Percentiles rank a stretch among this genome's conserved stretches.
Conservation (phyloP, 169 alveolate genomes). For the Eimeria nieschulzi region DNA sequence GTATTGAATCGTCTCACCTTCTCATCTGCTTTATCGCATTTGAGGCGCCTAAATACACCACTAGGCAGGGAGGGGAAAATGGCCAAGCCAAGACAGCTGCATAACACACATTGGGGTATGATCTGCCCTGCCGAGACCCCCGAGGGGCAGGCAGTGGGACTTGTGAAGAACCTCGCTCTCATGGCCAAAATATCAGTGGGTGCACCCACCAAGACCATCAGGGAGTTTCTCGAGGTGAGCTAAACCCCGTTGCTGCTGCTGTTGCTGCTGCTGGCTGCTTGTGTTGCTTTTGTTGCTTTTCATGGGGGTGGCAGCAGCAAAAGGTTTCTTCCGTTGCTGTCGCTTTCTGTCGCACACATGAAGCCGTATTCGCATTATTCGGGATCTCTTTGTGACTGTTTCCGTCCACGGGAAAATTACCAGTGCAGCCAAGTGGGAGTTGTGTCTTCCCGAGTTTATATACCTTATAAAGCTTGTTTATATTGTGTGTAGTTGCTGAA, state of each 20-base stretch:
- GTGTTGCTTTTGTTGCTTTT: too few relatives aligned
- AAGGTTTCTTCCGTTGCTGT: too few relatives aligned
- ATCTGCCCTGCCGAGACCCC: conserved; percentile 99
- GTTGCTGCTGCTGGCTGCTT: background rate
- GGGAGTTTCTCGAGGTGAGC: conserved; percentile 80
- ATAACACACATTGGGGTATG: conserved; percentile 99
- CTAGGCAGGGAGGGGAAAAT: conserved; percentile 98
- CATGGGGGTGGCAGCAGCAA: too few relatives aligned
- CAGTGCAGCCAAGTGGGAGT: too few relatives aligned
- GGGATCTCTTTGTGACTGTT: too few relatives aligned
- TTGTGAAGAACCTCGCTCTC: conserved; percentile 98
- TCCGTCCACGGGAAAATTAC: too few relatives aligned
- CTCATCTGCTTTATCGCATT: conserved; percentile 97
- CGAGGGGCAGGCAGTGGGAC: conserved; percentile 99
- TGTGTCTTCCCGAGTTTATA: too few relatives aligned
- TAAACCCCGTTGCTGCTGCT: background rate
- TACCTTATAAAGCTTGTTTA: too few relatives aligned
- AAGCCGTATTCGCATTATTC: background rate
- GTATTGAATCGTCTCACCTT: conserved; percentile 98
- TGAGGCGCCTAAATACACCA: conserved; percentile 99
- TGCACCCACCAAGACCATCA: conserved; percentile 76
- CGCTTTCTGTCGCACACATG: too few relatives aligned
- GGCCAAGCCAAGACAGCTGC: conserved; percentile 99
- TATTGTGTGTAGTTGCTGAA: too few relatives aligned
- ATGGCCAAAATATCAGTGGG: conserved; percentile 98